Conservation (phyloP, 164 flowering plant species). For the Vitis rupestris region DNA sequence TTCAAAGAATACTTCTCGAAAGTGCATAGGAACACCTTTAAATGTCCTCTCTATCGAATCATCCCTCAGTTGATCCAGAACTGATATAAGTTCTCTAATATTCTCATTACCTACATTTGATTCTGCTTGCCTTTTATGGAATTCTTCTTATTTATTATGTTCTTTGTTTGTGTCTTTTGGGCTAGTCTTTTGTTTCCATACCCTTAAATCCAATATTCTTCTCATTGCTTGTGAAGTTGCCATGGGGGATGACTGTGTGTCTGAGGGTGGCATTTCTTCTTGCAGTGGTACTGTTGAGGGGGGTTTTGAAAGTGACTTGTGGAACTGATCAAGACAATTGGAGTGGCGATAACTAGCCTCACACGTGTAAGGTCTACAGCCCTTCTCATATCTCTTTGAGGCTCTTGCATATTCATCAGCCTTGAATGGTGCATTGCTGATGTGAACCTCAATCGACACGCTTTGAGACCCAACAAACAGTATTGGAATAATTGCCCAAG, state of each 20-base stretch:
- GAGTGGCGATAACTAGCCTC: conserved; percentile 92
- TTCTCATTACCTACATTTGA: conserved; percentile 98
- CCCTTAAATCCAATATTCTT: too few species aligned
- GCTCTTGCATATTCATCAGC: conserved; percentile 82
- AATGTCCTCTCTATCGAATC: conserved; percentile 99
- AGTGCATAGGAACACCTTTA: conserved; percentile 97
- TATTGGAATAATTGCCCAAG: too few species aligned
- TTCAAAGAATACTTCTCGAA: conserved; percentile 92
- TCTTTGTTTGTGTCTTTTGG: too few species aligned
- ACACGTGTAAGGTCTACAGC: conserved; percentile 94
- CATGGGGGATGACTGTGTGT: background rate
- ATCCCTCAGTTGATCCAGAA: conserved; percentile 89
- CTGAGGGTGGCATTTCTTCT: conserved; percentile 25
- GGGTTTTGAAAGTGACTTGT: conserved; percentile 48
- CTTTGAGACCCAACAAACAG: too few species aligned
- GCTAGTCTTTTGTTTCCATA: too few species aligned
- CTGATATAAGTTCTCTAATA: conserved; percentile 85
- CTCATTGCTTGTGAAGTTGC: conserved; percentile 14
- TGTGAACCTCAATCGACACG: too few species aligned
- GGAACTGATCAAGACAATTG: conserved; percentile 84
- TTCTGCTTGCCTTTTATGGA: conserved; percentile 96
- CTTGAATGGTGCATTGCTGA: conserved; percentile 78
- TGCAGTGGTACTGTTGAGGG: conserved; percentile 16
- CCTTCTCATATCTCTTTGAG: conserved; percentile 85
- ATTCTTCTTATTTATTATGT: conserved; percentile 36